A percentile compares a stretch with the other conserved stretches of the same genome.
Evolutionary conservation across 139 green algal genomes (phyloP).

Genomic region (Tetraselmis striata): DNA sequence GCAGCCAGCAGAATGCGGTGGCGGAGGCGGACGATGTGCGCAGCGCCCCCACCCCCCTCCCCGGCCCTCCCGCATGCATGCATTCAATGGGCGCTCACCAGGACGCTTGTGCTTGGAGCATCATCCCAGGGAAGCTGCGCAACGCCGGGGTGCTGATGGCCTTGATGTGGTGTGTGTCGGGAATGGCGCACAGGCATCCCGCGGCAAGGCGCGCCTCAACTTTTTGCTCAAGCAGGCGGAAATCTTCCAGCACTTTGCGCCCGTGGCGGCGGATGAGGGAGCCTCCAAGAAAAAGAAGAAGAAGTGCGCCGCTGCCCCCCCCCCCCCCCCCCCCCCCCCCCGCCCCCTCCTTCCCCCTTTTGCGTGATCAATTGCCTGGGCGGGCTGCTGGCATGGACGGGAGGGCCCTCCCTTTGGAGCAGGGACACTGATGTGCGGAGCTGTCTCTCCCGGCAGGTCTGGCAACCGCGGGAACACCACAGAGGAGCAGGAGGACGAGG

Average conservation of each 20-base stretch:
- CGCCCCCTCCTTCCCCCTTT: background rate
- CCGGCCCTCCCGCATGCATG: no score
- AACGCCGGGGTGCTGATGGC: background rate
- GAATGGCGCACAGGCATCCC: slow-evolving; percentile 48
- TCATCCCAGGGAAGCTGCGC: background rate
- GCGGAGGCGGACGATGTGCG: slow-evolving; percentile 55
- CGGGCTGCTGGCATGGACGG: background rate
- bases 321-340: no score
- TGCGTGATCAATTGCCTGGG: background rate
- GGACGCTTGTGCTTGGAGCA: slow-evolving; percentile 6
- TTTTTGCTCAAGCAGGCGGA: slow-evolving; percentile 95
- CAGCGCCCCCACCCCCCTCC: background rate
- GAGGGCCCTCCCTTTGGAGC: no score
- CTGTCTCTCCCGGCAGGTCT: no score
- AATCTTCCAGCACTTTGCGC: slow-evolving; percentile 96
- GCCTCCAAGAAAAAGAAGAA: slow-evolving; percentile 48
- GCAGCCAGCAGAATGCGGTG: slow-evolving; percentile 63
- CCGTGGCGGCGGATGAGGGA: slow-evolving; percentile 6
- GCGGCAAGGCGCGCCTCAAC: slow-evolving; percentile 67
- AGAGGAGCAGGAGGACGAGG: slow-evolving; percentile 71
- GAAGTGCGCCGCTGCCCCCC: no score
- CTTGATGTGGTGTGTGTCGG: background rate
- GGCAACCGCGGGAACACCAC: no score
- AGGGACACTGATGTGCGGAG: no score
- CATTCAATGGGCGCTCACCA: no score